These are phyloP conservation scores for Auriscalpium vulgare DNA, from an alignment of 768 basidiomycete species.

Conservation along the genomic window DNA sequence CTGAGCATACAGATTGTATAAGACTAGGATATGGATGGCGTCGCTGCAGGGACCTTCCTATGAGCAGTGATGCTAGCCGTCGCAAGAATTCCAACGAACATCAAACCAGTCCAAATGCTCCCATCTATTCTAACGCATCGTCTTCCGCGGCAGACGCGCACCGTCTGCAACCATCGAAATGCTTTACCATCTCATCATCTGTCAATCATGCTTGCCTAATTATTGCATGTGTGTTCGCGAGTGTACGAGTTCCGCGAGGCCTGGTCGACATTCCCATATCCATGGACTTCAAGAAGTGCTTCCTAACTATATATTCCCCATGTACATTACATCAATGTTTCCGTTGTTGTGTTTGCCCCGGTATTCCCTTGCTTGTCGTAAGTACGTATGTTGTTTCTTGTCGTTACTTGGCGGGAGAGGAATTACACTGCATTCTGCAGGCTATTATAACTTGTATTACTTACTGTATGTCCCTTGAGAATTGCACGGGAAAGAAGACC, in stretches of 20 bases:
- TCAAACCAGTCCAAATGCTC: no score
- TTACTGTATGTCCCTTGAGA: background rate
- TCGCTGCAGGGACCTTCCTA: slow-evolving; percentile 52
- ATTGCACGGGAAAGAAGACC: background rate
- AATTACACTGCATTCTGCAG: background rate
- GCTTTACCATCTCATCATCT: background rate
- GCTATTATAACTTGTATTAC: background rate
- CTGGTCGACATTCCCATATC: background rate
- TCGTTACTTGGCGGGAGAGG: background rate
- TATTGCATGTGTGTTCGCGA: background rate
- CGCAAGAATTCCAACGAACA: background rate
- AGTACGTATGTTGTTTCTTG: background rate
- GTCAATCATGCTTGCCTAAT: background rate
- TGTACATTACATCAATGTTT: background rate
- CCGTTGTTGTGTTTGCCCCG: background rate
- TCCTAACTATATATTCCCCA: background rate
- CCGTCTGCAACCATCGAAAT: no score
- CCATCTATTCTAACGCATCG: no score
- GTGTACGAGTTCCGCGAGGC: background rate
- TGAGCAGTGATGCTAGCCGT: slow-evolving; percentile 30
- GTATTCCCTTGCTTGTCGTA: background rate
- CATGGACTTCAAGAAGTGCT: background rate
- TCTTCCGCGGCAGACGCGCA: no score
- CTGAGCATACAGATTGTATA: slow-evolving; percentile 57
- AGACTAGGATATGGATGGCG: slow-evolving; percentile 95